A percentile compares a stretch with the other conserved stretches of the same genome.
These are phyloP conservation scores for Podospora bellae-mahoneyi DNA, from an alignment of 495 filamentous ascomycete genomes.

Conservation along the genomic window DNA sequence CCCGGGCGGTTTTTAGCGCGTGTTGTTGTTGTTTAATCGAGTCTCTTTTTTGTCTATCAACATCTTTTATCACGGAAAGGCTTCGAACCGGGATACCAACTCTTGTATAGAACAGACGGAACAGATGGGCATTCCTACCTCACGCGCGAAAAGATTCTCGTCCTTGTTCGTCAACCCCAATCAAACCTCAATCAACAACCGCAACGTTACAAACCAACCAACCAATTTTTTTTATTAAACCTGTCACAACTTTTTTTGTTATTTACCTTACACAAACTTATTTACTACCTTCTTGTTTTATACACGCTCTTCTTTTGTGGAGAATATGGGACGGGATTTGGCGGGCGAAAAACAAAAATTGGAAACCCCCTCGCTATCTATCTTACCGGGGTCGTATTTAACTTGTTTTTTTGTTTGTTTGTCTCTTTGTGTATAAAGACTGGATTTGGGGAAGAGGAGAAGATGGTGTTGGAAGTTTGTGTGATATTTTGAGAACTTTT, in stretches of 20 bases:
- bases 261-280: no score
- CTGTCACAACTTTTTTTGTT: no score
- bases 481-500: not conserved
- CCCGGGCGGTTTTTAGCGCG: conserved; percentile 27
- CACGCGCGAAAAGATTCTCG: not conserved
- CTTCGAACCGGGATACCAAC: not conserved
- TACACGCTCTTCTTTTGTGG: no score
- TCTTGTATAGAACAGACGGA: not conserved
- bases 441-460: not conserved
- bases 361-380: no score
- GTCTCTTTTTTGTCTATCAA: conserved; percentile 9
- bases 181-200: no score
- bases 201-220: no score
- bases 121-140: no score
- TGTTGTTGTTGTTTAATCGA: conserved; percentile 1
- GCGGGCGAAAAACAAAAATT: no score
- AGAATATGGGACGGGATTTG: no score
- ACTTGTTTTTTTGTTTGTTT: not conserved
- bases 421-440: not conserved
- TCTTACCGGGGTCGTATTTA: not conserved
- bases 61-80: not conserved
- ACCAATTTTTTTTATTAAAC: no score
- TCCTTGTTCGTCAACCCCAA: no score
- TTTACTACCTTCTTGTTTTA: no score
- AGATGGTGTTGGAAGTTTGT: not conserved